A percentile compares a stretch with the other conserved stretches of the same genome.
Conservation (phyloP, 1,139 yeast species). For the Tardiomyces digboiensis region DNA sequence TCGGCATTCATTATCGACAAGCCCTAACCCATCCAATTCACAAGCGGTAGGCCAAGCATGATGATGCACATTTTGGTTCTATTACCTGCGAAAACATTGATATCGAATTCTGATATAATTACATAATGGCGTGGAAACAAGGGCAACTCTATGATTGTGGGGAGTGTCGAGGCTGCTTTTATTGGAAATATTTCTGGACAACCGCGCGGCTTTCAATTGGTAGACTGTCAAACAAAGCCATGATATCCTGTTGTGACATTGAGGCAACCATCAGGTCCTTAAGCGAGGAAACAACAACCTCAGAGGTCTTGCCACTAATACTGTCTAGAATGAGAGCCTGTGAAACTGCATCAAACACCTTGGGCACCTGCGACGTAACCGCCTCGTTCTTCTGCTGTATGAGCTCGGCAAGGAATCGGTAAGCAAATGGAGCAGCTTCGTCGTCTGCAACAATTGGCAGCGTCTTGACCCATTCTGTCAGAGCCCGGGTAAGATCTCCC, state of each 20-base stretch:
- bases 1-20: too few species aligned
- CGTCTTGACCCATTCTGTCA: conserved; percentile 70
- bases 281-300: conserved; percentile 50
- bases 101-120: too few species aligned
- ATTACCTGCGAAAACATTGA: too few species aligned
- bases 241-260: conserved; percentile 52
- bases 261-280: conserved; percentile 29
- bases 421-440: conserved; percentile 86
- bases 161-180: too few species aligned
- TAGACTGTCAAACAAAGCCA: conserved; percentile 52
- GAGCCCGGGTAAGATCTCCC: conserved; percentile 47
- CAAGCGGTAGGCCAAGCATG: too few species aligned
- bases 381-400: conserved; percentile 62
- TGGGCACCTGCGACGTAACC: conserved; percentile 47
- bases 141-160: too few species aligned
- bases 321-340: conserved; percentile 68
- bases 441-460: conserved; percentile 80
- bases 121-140: too few species aligned
- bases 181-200: conserved; percentile 47
- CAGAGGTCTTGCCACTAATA: conserved; percentile 62
- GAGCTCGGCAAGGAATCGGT: conserved; percentile 64
- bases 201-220: conserved; percentile 54
- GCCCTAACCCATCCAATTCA: too few species aligned
- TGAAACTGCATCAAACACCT: conserved; percentile 61
- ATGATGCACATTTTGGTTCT: too few species aligned